A percentile compares a stretch with the other conserved stretches of the same genome.
These are phyloP conservation scores for Termitomyces titanicus DNA, from an alignment of 768 basidiomycete species.

Conservation along the genomic window DNA sequence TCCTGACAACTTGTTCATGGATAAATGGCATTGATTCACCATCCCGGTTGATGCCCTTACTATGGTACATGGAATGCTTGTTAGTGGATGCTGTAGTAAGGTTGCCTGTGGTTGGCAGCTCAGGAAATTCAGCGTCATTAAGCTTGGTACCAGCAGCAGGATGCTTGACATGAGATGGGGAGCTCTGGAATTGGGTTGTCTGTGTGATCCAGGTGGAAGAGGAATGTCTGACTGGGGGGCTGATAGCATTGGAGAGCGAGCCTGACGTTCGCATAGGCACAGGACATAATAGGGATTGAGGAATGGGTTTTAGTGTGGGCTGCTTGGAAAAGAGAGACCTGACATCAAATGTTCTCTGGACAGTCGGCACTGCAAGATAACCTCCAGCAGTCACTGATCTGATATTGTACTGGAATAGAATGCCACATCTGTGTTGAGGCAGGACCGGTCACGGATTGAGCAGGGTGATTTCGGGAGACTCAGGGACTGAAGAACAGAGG, in stretches of 20 bases:
- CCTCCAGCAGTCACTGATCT: neutral
- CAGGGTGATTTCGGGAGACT: too few species aligned
- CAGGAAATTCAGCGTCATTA: neutral
- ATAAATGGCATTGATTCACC: too few species aligned
- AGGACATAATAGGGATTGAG: too few species aligned
- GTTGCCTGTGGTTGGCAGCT: neutral
- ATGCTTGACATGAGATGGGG: neutral
- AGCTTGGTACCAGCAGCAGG: neutral
- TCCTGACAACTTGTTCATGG: too few species aligned
- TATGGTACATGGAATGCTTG: neutral
- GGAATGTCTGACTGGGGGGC: neutral
- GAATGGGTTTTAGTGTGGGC: neutral
- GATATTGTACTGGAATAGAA: neutral
- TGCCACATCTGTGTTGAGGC: neutral
- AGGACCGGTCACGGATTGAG: too few species aligned
- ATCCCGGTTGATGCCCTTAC: too few species aligned
- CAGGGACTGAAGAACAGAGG: too few species aligned
- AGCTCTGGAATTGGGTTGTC: too few species aligned
- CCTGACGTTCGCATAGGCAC: neutral
- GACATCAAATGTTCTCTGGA: neutral
- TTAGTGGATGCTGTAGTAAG: neutral
- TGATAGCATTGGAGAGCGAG: neutral
- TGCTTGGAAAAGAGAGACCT: neutral
- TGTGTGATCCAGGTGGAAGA: too few species aligned
- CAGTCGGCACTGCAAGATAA: neutral